These are phyloP conservation scores for Boletus rubescentipes DNA, from an alignment of 768 basidiomycete species.

Conservation along the genomic window DNA sequence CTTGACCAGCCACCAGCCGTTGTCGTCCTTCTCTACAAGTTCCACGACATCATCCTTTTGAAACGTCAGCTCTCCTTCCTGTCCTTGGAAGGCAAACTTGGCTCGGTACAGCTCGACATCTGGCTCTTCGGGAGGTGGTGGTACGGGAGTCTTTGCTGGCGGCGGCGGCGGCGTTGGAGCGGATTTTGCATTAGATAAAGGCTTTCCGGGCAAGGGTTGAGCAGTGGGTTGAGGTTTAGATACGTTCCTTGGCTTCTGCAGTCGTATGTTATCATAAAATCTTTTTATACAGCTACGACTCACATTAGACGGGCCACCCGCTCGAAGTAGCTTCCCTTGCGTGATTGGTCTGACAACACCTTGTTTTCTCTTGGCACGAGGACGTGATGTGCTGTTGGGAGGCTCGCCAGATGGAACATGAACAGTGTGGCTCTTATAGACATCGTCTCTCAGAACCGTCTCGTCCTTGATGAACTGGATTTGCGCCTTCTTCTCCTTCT, in stretches of 20 bases:
- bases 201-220: conserved; percentile 62
- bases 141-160: conserved; percentile 44
- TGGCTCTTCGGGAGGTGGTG: conserved; percentile 58
- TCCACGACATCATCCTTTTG: conserved; percentile 92
- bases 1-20: conserved; percentile 98
- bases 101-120: conserved; percentile 78
- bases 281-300: conserved; percentile 11
- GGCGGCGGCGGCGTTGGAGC: conserved; percentile 36
- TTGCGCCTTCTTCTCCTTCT: conserved; percentile 90
- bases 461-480: conserved; percentile 93
- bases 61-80: conserved; percentile 88
- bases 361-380: conserved; percentile 84
- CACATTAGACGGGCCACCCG: conserved; percentile 72
- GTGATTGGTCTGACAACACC: conserved; percentile 85
- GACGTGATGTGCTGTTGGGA: conserved; percentile 74
- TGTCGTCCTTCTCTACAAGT: conserved; percentile 87
- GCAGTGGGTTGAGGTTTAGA: conserved; percentile 40
- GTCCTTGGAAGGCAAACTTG: conserved; percentile 90
- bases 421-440: conserved; percentile 92
- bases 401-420: conserved; percentile 89
- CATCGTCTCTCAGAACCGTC: conserved; percentile 69
- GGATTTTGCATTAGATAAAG: conserved; percentile 31
- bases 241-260: conserved; percentile 43
- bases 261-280: conserved; percentile 4
- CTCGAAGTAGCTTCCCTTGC: conserved; percentile 74